phyloP scores from a whole-genome alignment of 139 green algal genomes.

The Limnomonas spitsbergensis region DNA sequence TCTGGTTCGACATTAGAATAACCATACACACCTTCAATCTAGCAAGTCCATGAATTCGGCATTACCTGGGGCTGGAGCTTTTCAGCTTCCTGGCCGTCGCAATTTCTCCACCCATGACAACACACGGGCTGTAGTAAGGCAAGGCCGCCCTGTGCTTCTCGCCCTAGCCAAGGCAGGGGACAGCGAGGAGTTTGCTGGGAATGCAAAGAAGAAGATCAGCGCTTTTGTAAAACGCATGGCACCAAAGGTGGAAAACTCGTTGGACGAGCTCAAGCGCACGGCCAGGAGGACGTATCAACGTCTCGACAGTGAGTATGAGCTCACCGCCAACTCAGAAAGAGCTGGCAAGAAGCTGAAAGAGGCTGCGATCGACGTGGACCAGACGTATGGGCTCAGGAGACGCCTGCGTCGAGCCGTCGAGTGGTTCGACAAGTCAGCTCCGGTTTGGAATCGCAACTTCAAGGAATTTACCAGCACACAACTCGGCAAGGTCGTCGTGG shows the following conservation, averaged over 20 bases:
- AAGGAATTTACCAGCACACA: neutral
- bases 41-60: too few relatives aligned
- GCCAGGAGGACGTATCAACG: neutral
- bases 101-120: too few relatives aligned
- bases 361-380: neutral
- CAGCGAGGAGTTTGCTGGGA: neutral
- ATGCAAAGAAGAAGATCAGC: neutral
- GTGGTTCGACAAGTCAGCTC: neutral
- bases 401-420: neutral
- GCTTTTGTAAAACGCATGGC: neutral
- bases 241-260: neutral
- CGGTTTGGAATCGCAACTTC: neutral
- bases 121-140: too few relatives aligned
- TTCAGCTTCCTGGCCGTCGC: too few relatives aligned
- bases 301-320: neutral
- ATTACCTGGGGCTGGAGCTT: too few relatives aligned
- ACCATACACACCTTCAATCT: too few relatives aligned
- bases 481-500: neutral
- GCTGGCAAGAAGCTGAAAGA: neutral
- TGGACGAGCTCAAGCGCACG: neutral
- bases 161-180: too few relatives aligned
- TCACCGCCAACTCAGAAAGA: neutral
- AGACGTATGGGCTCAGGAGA: neutral
- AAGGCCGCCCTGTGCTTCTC: too few relatives aligned
- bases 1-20: too few relatives aligned